Evolutionary conservation across 352 stramenopile species (phyloP).

Genomic region (Pythium dissimile): DNA sequence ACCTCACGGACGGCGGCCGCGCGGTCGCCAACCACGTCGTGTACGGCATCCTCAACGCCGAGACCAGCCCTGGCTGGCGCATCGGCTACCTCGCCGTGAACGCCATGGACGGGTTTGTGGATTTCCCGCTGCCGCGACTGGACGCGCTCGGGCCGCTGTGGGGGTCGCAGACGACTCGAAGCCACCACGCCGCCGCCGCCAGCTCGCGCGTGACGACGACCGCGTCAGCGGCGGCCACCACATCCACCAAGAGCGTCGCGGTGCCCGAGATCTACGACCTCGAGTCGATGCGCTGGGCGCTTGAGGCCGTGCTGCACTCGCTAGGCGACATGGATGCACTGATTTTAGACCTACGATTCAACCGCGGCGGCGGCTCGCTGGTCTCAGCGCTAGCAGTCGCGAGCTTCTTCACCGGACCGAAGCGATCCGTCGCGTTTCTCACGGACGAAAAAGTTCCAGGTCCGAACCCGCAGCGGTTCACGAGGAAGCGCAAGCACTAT

Average conservation of each 20-base stretch:
- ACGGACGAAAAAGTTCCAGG: conserved; percentile 63
- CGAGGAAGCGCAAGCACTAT: conserved; percentile 55
- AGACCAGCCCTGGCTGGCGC: conserved; percentile 69
- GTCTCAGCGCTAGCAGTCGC: conserved; percentile 58
- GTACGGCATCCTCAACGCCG: conserved; percentile 65
- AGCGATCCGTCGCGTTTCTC: conserved; percentile 48
- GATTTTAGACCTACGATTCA: conserved; percentile 76
- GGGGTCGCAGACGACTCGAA: conserved; percentile 14
- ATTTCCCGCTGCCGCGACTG: conserved; percentile 64
- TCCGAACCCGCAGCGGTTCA: conserved; percentile 33
- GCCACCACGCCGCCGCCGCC: background rate
- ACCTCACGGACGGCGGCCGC: conserved; percentile 51
- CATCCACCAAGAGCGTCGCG: conserved; percentile 11
- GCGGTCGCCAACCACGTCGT: conserved; percentile 66
- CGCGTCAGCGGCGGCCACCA: background rate
- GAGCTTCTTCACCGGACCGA: conserved; percentile 63
- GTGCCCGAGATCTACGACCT: conserved; percentile 83
- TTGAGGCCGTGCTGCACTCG: conserved; percentile 73
- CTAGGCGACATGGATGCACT: conserved; percentile 63
- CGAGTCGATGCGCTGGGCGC: conserved; percentile 83
- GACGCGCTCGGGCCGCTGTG: conserved; percentile 57
- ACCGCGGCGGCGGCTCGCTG: conserved; percentile 66
- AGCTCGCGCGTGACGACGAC: background rate
- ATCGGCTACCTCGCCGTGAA: conserved; percentile 75
- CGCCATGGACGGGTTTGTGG: conserved; percentile 78